phyloP scores from a whole-genome alignment of 2,329 filamentous ascomycete genomes.

The Didymella glomerata region DNA sequence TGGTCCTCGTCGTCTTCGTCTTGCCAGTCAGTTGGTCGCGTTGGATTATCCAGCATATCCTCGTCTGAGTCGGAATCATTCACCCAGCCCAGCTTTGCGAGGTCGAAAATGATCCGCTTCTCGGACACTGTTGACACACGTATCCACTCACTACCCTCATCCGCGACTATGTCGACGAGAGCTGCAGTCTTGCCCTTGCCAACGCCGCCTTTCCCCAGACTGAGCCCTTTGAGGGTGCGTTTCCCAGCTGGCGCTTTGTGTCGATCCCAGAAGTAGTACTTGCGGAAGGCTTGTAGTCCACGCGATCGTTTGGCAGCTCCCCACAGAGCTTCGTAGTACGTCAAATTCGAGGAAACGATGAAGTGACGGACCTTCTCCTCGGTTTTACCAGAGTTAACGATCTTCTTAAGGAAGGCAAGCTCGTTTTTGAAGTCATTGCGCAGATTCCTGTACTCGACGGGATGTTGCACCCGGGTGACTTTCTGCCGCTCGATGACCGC shows the following conservation, averaged over 20 bases:
- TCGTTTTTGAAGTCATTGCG: conserved; percentile 50
- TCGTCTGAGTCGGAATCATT: conserved; percentile 59
- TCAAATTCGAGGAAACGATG: conserved; percentile 70
- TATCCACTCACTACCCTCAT: conserved; percentile 71
- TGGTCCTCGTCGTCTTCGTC: conserved; percentile 62
- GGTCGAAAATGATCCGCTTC: conserved; percentile 70
- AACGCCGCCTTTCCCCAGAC: conserved; percentile 43
- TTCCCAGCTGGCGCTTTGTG: conserved; percentile 29
- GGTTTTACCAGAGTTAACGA: conserved; percentile 34
- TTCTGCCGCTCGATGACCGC: conserved; percentile 46
- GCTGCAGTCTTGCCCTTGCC: conserved; percentile 60
- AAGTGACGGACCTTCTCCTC: conserved; percentile 58
- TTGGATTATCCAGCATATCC: conserved; percentile 38
- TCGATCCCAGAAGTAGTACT: conserved; percentile 48
- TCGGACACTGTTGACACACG: conserved; percentile 73
- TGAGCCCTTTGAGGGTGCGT: conserved; percentile 38
- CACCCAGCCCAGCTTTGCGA: conserved; percentile 71
- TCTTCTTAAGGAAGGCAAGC: conserved; percentile 44
- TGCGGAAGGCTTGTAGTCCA: conserved; percentile 64
- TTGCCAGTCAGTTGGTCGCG: conserved; percentile 37
- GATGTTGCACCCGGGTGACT: conserved; percentile 45
- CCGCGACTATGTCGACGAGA: conserved; percentile 70
- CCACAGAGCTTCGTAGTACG: conserved; percentile 72
- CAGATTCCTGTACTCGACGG: conserved; percentile 47
- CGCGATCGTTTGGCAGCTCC: conserved; percentile 65